phyloP scores from a whole-genome alignment of 1,139 yeast genomes.

The Meyerozyma smithsonii region DNA sequence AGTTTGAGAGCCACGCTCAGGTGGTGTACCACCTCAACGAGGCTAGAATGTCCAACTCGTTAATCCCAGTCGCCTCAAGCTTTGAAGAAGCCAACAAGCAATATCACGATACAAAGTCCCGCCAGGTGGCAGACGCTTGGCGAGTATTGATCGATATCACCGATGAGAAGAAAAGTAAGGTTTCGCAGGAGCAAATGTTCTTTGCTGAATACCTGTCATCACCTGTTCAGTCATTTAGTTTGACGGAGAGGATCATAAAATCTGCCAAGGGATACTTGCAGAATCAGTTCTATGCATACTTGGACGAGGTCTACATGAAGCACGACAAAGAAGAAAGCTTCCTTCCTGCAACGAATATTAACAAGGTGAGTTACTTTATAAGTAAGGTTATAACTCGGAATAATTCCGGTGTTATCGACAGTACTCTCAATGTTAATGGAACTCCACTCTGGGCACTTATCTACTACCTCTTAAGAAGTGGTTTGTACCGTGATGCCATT shows the following conservation, averaged over 20 bases:
- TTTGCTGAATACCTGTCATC: slow-evolving; percentile 25
- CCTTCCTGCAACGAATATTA: slow-evolving; percentile 59
- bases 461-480: slow-evolving; percentile 80
- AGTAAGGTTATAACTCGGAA: slow-evolving; percentile 44
- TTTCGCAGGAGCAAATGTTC: slow-evolving; percentile 45
- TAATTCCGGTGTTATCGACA: slow-evolving; percentile 25
- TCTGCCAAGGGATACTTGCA: slow-evolving; percentile 66
- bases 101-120: slow-evolving; percentile 52
- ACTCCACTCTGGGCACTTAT: slow-evolving; percentile 90
- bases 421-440: slow-evolving; percentile 58
- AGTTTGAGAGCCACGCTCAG: slow-evolving; percentile 71
- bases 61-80: slow-evolving; percentile 48
- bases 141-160: slow-evolving; percentile 45
- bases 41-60: slow-evolving; percentile 49
- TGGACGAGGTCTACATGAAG: slow-evolving; percentile 67
- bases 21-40: slow-evolving; percentile 68
- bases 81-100: slow-evolving; percentile 51
- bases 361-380: slow-evolving; percentile 67
- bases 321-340: slow-evolving; percentile 47
- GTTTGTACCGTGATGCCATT: slow-evolving; percentile 73
- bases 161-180: slow-evolving; percentile 31
- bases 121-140: slow-evolving; percentile 64
- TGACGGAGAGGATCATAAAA: slow-evolving; percentile 47
- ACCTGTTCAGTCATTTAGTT: slow-evolving; percentile 7
- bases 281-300: slow-evolving; percentile 67